phyloP scores from a whole-genome alignment of 179 eudicot genomes.

The Silene noctiflora region DNA sequence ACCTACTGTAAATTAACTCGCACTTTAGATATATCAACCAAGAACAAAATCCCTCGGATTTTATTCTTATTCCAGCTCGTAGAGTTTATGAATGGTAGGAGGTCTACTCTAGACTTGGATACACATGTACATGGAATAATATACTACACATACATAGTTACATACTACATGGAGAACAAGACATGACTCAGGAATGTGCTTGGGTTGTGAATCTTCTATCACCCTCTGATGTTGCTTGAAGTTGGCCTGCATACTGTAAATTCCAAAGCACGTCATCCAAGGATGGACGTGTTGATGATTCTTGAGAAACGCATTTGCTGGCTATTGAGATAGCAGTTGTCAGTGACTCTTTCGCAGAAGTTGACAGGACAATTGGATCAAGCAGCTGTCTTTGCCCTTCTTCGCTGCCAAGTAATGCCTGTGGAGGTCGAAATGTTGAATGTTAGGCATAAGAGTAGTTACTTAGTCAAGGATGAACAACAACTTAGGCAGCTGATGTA shows the following conservation, averaged over 20 bases:
- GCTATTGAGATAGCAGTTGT: slow-evolving; percentile 47
- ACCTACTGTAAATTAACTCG: not conserved
- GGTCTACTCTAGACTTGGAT: slow-evolving; percentile 2
- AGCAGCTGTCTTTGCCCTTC: slow-evolving; percentile 43
- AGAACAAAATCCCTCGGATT: no score
- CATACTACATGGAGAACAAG: not conserved
- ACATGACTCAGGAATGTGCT: slow-evolving; percentile 22
- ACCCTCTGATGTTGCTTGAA: slow-evolving; percentile 50
- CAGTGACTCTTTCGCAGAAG: slow-evolving; percentile 56
- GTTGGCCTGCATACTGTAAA: slow-evolving; percentile 73
- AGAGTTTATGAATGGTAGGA: slow-evolving; percentile 3
- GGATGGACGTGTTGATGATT: slow-evolving; percentile 59
- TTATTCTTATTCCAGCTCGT: slow-evolving; percentile 1
- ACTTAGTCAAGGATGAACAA: not conserved
- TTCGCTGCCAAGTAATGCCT: slow-evolving; percentile 47
- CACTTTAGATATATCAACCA: not conserved
- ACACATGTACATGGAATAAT: slow-evolving; percentile 17
- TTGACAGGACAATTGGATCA: slow-evolving; percentile 51
- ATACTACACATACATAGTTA: no score
- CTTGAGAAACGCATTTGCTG: slow-evolving; percentile 53
- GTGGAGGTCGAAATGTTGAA: not conserved
- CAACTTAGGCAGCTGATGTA: not conserved
- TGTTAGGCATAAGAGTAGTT: not conserved
- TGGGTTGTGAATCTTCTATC: slow-evolving; percentile 38
- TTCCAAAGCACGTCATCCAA: slow-evolving; percentile 79